Evolutionary conservation across 306 rosid species (phyloP), one percentile per base, ranked within the genome.

Genomic region (Pyrus pyrifolia): DNA sequence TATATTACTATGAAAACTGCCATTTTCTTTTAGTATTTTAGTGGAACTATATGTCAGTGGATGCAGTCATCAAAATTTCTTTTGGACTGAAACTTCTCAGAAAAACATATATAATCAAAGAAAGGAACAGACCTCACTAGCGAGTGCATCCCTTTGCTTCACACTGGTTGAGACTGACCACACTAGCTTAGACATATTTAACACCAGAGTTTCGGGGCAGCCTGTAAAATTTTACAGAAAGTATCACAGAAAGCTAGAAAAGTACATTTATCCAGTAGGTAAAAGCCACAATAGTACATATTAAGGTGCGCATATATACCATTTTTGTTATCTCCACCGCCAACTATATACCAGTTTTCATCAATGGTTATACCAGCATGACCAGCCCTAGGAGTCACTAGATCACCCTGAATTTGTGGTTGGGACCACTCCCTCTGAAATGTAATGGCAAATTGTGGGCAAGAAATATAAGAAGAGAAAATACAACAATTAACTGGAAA

Each of bases 371-470:
- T 72, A 76, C 99, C 98, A 80, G 96, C 88, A 85, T 96, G 99
- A 65, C 98, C 99, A 74, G 98, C 99, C 85, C 99, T 87, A 52
- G 98, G 90, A 82, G 89, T 78, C 73, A 87, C 93, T 71, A 89
- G 79, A 79, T 92, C 97, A 78, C 97, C 97, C 83, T 89, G 91
- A 80, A 86, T 63, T 85, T 89, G 87, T 62, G 99, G 99, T 78
- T 88, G 97, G 63, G 99, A 96, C 99, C 99, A 96, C 80, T 96
- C 98, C 97, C 87, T 81, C 99, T 91, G 90, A 82, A 81, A 74
- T 76, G 82, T 67, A 66, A 73, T 64, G 71, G 52, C 78, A 83
- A 75, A 55, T 81, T 52, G 77, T 73, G 72, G 64, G 73, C 73
- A 58, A 25, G 30, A 68, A 65, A 55, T 5, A 72, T 35, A 18